Conservation (phyloP, 768 basidiomycete genomes). For the Rhizopogon vinicolor region DNA sequence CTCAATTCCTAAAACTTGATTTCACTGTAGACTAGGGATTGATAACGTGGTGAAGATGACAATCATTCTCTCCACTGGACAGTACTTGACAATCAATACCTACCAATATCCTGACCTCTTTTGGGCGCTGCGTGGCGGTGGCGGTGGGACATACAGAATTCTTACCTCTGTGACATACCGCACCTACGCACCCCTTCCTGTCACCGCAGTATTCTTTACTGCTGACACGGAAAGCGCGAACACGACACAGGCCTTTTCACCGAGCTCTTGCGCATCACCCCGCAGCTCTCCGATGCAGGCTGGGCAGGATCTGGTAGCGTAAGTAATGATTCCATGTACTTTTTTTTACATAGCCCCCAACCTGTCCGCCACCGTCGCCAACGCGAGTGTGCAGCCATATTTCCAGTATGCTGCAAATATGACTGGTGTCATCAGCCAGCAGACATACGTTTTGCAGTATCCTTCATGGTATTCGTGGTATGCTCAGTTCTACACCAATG, state of each 20-base stretch:
- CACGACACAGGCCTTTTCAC: conserved; percentile 27
- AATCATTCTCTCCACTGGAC: conserved; percentile 38
- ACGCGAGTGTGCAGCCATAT: conserved; percentile 31
- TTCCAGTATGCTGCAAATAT: conserved; percentile 17
- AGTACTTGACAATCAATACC: conserved; percentile 34
- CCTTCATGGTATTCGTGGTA: conserved; percentile 25
- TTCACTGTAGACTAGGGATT: conserved; percentile 28
- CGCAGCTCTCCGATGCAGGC: conserved; percentile 34
- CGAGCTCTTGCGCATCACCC: conserved; percentile 30
- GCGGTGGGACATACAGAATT: conserved; percentile 46
- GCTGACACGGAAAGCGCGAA: conserved; percentile 29
- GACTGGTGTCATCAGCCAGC: conserved; percentile 18
- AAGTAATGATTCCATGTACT: neutral
- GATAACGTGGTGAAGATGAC: conserved; percentile 45
- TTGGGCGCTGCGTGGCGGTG: conserved; percentile 51
- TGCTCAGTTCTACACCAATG: neutral
- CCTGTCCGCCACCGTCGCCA: conserved; percentile 29
- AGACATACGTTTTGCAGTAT: conserved; percentile 13
- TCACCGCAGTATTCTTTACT: conserved; percentile 22
- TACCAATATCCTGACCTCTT: conserved; percentile 42
- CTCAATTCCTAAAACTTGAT: neutral
- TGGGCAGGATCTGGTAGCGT: conserved; percentile 38
- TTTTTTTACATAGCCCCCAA: conserved; percentile 31
- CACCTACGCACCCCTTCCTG: conserved; percentile 34
- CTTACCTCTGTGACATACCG: conserved; percentile 43